A percentile compares a stretch with the other conserved stretches of the same genome.
Conservation (phyloP, 169 alveolate genomes). For the Plasmodium vinckei region DNA sequence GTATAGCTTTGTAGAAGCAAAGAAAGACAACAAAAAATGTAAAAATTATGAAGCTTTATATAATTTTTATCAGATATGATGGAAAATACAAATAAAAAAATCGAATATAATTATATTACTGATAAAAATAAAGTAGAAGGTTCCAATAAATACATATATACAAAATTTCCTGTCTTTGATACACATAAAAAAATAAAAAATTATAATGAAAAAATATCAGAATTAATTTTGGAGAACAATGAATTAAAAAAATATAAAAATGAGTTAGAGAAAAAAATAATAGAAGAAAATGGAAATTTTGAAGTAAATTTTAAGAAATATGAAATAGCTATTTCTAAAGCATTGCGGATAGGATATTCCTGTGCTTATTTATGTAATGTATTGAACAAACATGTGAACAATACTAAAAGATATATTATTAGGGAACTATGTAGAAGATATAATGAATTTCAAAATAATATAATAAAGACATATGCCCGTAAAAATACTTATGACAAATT, state of each 20-base stretch:
- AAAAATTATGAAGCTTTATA: background rate
- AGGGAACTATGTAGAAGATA: slow-evolving; percentile 31
- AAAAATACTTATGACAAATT: slow-evolving; percentile 17
- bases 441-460: slow-evolving; percentile 34
- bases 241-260: slow-evolving; percentile 59
- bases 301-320: slow-evolving; percentile 56
- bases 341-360: slow-evolving; percentile 50
- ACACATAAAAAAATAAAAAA: slow-evolving; percentile 56
- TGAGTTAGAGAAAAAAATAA: slow-evolving; percentile 32
- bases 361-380: slow-evolving; percentile 30
- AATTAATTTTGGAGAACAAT: slow-evolving; percentile 39
- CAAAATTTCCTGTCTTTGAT: slow-evolving; percentile 72
- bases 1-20: no score
- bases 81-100: slow-evolving; percentile 1
- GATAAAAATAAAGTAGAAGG: slow-evolving; percentile 47
- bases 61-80: background rate
- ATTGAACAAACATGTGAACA: slow-evolving; percentile 31
- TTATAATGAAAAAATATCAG: slow-evolving; percentile 67
- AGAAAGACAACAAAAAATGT: background rate
- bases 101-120: slow-evolving; percentile 10
- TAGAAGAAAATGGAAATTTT: slow-evolving; percentile 42
- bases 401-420: slow-evolving; percentile 23
- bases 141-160: slow-evolving; percentile 41
- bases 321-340: slow-evolving; percentile 69
- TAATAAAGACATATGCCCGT: slow-evolving; percentile 24